Conservation (phyloP, 495 filamentous ascomycete genomes). For the Trichoderma gamsii region DNA sequence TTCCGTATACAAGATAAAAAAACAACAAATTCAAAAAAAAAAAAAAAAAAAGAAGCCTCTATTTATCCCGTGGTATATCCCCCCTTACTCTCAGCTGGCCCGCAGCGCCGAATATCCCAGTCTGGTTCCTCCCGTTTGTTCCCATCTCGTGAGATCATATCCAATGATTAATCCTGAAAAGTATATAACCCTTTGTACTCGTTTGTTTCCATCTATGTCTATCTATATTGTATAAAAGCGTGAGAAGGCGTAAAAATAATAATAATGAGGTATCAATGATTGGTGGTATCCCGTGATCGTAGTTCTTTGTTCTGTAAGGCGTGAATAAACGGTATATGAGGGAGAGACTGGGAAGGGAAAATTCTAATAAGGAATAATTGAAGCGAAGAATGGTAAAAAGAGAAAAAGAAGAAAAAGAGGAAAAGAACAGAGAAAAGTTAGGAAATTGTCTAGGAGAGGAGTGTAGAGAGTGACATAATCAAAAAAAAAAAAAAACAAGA, state of each 20-base stretch:
- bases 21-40: slow-evolving; percentile 17
- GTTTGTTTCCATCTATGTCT: slow-evolving; percentile 7
- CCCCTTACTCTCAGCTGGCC: slow-evolving; percentile 1
- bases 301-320: slow-evolving; percentile 14
- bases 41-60: slow-evolving; percentile 17
- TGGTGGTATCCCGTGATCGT: slow-evolving; percentile 5
- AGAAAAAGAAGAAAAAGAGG: slow-evolving; percentile 18
- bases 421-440: slow-evolving; percentile 18
- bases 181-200: not conserved
- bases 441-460: not conserved
- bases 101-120: slow-evolving; percentile 4
- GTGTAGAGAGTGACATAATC: slow-evolving; percentile 18
- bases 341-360: slow-evolving; percentile 14
- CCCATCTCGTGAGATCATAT: slow-evolving; percentile 6
- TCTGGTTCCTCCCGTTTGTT: slow-evolving; percentile 6
- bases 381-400: slow-evolving; percentile 18
- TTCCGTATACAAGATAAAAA: slow-evolving; percentile 3
- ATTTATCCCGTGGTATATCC: slow-evolving; percentile 13
- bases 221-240: not conserved
- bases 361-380: slow-evolving; percentile 16
- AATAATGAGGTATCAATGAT: slow-evolving; percentile 5
- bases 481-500: slow-evolving; percentile 14
- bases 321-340: slow-evolving; percentile 8
- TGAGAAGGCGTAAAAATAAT: not conserved
- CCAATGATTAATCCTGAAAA: not conserved